Evolutionary conservation across 495 filamentous ascomycete species (phyloP).

Genomic region (Penicillium soppii): DNA sequence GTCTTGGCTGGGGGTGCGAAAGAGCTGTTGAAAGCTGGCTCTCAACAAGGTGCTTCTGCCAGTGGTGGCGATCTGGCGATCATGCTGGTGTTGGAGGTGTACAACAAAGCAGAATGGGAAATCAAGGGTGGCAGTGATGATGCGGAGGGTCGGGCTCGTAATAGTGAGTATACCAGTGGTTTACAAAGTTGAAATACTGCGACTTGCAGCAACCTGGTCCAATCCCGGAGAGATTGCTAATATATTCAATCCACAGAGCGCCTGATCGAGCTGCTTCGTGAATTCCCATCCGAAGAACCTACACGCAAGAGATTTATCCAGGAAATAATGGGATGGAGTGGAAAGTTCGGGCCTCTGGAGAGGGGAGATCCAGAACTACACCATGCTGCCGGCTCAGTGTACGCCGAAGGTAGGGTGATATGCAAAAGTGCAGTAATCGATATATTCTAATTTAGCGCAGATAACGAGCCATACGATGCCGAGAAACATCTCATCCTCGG

Average conservation of each 20-base stretch:
- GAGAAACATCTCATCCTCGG: conserved; percentile 88
- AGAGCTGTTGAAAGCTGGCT: conserved; percentile 77
- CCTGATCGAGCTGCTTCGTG: conserved; percentile 63
- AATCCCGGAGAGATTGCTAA: neutral
- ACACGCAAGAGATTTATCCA: conserved; percentile 87
- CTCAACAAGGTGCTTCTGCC: conserved; percentile 68
- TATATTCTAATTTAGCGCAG: conserved; percentile 37
- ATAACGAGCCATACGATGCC: conserved; percentile 87
- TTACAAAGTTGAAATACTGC: neutral
- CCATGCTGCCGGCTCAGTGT: conserved; percentile 85
- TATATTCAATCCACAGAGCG: conserved; percentile 35
- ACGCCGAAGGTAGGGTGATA: conserved; percentile 64
- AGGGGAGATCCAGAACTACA: conserved; percentile 94
- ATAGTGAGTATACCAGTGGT: conserved; percentile 34
- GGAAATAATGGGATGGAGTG: conserved; percentile 88
- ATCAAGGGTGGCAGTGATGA: conserved; percentile 59
- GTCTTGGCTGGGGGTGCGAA: conserved; percentile 82
- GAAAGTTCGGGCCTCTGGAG: conserved; percentile 79
- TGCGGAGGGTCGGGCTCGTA: conserved; percentile 37
- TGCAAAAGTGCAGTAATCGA: neutral
- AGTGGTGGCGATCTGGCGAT: conserved; percentile 89
- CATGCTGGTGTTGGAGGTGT: conserved; percentile 81
- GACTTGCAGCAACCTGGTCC: neutral
- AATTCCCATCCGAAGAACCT: conserved; percentile 81
- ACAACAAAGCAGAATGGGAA: conserved; percentile 75